phyloP scores from a whole-genome alignment of 257 asterid species.

The Eustoma russellianum region DNA sequence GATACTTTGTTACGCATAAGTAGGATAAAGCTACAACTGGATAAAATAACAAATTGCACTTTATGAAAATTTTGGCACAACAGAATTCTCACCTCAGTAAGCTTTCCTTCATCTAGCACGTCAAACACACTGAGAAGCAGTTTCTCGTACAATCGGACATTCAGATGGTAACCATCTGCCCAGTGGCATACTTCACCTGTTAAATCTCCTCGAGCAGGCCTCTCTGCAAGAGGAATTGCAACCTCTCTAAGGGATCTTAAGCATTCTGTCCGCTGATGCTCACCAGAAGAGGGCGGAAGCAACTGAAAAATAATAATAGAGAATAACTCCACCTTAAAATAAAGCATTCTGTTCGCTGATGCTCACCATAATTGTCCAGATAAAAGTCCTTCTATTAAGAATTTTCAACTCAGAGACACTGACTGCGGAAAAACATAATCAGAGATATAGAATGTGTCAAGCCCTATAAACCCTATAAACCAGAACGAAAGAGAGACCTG shows the following conservation, averaged over 20 bases:
- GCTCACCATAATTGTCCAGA: too few relatives aligned
- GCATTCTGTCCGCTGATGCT: conserved; percentile 83
- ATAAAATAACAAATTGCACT: neutral
- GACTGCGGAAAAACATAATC: too few relatives aligned
- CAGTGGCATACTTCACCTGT: conserved; percentile 99
- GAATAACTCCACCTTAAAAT: neutral
- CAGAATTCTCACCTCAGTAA: conserved; percentile 69
- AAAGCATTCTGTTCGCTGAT: neutral
- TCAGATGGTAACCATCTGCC: conserved; percentile 98
- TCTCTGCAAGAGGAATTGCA: conserved; percentile 79
- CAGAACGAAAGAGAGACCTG: too few relatives aligned
- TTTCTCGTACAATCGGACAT: conserved; percentile 85
- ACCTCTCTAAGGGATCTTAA: conserved; percentile 79
- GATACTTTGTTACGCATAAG: too few relatives aligned
- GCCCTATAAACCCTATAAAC: too few relatives aligned
- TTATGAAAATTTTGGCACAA: neutral
- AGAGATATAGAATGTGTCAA: too few relatives aligned
- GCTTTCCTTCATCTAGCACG: conserved; percentile 97
- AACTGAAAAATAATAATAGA: conserved; percentile 30
- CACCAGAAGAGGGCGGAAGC: conserved; percentile 80
- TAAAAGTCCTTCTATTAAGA: too few relatives aligned
- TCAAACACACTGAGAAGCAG: conserved; percentile 88
- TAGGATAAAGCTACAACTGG: too few relatives aligned
- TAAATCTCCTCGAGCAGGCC: conserved; percentile 97
- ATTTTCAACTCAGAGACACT: too few relatives aligned